These are phyloP conservation scores for Pythium rhizo-oryzae DNA, from an alignment of 352 stramenopile species.

Conservation along the genomic window DNA sequence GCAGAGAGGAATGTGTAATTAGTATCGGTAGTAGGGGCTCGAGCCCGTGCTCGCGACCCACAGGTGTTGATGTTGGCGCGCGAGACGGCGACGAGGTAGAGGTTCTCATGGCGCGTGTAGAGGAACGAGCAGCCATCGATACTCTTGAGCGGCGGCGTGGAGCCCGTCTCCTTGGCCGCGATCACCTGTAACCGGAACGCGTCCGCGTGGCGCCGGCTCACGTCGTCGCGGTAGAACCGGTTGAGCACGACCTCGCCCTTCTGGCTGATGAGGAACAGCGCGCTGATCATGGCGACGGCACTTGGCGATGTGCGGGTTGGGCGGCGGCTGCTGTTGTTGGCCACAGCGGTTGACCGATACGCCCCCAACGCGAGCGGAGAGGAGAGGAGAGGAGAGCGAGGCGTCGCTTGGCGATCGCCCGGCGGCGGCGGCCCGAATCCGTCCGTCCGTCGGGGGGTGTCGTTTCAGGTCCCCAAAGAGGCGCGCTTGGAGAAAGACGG, in stretches of 20 bases:
- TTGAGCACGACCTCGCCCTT: constrained; percentile 86
- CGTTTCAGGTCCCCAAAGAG: constrained; percentile 19
- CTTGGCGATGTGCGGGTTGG: neutral
- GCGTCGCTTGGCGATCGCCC: constrained; percentile 25
- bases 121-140: constrained; percentile 98
- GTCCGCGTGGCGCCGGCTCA: constrained; percentile 70
- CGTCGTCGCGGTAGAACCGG: constrained; percentile 81
- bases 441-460: constrained; percentile 2
- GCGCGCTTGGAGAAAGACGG: neutral
- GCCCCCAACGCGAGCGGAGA: neutral
- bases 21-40: too few species aligned
- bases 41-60: constrained; percentile 25
- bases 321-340: neutral
- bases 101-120: constrained; percentile 97
- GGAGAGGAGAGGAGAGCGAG: neutral
- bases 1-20: too few species aligned
- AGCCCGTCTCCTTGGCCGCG: constrained; percentile 96
- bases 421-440: neutral
- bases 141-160: constrained; percentile 93
- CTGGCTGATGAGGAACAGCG: constrained; percentile 79
- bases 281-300: constrained; percentile 62
- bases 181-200: constrained; percentile 91
- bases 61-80: constrained; percentile 96
- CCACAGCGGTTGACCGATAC: neutral
- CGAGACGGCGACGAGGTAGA: constrained; percentile 98